Conservation (phyloP, 1,284 basidiomycete species). For the Irpex sp. region DNA sequence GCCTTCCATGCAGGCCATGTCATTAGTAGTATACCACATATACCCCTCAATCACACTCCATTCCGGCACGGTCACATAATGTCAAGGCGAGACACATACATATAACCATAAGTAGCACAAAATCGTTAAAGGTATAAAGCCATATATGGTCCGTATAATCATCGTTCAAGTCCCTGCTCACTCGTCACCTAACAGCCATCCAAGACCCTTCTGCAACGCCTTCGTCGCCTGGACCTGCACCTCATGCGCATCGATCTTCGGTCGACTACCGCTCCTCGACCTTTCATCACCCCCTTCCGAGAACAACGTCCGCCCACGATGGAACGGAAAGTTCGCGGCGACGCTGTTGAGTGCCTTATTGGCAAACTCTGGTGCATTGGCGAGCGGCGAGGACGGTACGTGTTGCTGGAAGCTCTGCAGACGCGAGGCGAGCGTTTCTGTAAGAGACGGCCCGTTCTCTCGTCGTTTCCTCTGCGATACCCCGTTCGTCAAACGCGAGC, state of each 20-base stretch:
- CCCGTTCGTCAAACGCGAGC: constrained; percentile 6
- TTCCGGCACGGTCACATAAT: not conserved
- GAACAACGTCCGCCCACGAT: constrained; percentile 42
- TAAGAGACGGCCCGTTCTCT: constrained; percentile 20
- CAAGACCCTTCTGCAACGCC: constrained; percentile 76
- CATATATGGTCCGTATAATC: not conserved
- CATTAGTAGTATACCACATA: not conserved
- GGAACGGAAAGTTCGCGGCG: constrained; percentile 75
- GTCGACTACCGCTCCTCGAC: constrained; percentile 35
- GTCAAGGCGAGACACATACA: not conserved
- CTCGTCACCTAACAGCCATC: constrained; percentile 84
- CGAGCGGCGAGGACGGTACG: constrained; percentile 59
- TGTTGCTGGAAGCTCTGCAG: constrained; percentile 49
- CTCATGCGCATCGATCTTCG: constrained; percentile 48
- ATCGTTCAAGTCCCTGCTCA: constrained; percentile 24
- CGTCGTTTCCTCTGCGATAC: constrained; percentile 12
- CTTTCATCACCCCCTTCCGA: constrained; percentile 36
- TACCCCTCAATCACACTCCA: not conserved
- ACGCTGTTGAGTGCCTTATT: constrained; percentile 71
- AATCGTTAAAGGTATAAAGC: not conserved
- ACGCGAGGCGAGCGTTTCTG: constrained; percentile 53
- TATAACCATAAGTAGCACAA: not conserved
- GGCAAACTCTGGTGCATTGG: constrained; percentile 67
- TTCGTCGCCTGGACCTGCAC: constrained; percentile 70
- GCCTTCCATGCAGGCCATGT: not conserved